Percentiles rank a stretch among this genome's conserved stretches.
Evolutionary conservation across 116 monocot species (phyloP).

Genomic region (Cymodocea nodosa): DNA sequence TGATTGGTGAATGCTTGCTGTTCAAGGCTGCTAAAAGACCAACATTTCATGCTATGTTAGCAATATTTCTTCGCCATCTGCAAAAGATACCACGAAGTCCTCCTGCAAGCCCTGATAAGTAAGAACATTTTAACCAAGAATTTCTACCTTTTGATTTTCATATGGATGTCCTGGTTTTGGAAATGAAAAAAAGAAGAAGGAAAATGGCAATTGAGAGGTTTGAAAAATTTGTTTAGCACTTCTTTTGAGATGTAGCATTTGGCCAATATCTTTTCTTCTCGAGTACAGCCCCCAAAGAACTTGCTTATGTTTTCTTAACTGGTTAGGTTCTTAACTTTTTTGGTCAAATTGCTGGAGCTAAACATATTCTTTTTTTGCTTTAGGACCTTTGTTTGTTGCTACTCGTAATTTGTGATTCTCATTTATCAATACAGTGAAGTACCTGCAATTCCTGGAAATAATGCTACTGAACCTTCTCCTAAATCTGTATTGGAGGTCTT

Average conservation of each 20-base stretch:
- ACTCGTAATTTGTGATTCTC: background rate
- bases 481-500: slow-evolving; percentile 66
- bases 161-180: background rate
- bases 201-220: too few species aligned
- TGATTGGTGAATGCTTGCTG: slow-evolving; percentile 96
- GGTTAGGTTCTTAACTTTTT: too few species aligned
- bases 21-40: slow-evolving; percentile 82
- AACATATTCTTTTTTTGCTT: too few species aligned
- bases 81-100: slow-evolving; percentile 87
- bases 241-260: too few species aligned
- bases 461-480: slow-evolving; percentile 50
- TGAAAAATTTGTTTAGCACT: too few species aligned
- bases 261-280: too few species aligned
- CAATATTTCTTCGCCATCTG: slow-evolving; percentile 82
- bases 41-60: slow-evolving; percentile 87
- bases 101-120: slow-evolving; percentile 97
- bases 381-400: background rate
- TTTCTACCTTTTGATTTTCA: background rate
- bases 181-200: too few species aligned
- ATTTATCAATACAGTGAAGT: slow-evolving; percentile 43
- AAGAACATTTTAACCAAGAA: slow-evolving; percentile 5
- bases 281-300: too few species aligned
- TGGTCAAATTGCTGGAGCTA: too few species aligned
- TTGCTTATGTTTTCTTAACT: too few species aligned
- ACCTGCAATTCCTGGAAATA: slow-evolving; percentile 17